Evolutionary conservation across 2,329 filamentous ascomycete genomes (phyloP).

Genomic region (Cephalotrichum gorgonifer): DNA sequence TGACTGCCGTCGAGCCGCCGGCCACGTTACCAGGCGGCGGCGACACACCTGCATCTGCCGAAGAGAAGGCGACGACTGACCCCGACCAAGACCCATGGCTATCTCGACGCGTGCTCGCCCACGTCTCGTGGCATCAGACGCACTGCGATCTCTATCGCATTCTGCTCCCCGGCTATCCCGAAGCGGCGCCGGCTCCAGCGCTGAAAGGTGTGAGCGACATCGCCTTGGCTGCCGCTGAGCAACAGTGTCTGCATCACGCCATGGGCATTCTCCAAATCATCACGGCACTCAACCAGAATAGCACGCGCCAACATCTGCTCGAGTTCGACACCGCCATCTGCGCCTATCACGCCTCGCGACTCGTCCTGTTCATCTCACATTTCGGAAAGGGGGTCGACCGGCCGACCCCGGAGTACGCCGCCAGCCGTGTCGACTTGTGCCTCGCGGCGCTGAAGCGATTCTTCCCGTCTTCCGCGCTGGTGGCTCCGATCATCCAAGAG

Average conservation of each 20-base stretch:
- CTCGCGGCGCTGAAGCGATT: conserved; percentile 15
- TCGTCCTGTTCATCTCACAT: conserved; percentile 21
- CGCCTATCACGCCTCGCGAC: conserved; percentile 27
- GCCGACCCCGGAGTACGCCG: conserved; percentile 12
- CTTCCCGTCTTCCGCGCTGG: conserved; percentile 4
- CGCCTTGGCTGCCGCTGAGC: conserved; percentile 16
- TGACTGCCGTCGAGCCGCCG: neutral
- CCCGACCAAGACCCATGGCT: conserved; percentile 8
- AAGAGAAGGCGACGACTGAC: neutral
- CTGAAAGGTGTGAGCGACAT: conserved; percentile 17
- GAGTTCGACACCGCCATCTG: conserved; percentile 32
- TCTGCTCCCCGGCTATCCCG: conserved; percentile 26
- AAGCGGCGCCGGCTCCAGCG: conserved; percentile 22
- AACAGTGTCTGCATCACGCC: conserved; percentile 24
- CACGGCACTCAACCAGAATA: conserved; percentile 22
- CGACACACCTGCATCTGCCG: neutral
- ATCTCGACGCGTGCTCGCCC: conserved; percentile 16
- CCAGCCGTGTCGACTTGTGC: conserved; percentile 15
- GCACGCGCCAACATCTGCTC: conserved; percentile 14
- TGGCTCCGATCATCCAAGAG: conserved; percentile 14
- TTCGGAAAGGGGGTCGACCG: conserved; percentile 10
- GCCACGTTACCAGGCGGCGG: neutral
- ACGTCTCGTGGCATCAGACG: conserved; percentile 28
- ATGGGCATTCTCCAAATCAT: conserved; percentile 22
- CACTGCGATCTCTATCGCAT: conserved; percentile 33